Percentiles rank a stretch among this genome's conserved stretches.
Conservation (phyloP, 306 rosid genomes). For the Spatholobus suberectus region DNA sequence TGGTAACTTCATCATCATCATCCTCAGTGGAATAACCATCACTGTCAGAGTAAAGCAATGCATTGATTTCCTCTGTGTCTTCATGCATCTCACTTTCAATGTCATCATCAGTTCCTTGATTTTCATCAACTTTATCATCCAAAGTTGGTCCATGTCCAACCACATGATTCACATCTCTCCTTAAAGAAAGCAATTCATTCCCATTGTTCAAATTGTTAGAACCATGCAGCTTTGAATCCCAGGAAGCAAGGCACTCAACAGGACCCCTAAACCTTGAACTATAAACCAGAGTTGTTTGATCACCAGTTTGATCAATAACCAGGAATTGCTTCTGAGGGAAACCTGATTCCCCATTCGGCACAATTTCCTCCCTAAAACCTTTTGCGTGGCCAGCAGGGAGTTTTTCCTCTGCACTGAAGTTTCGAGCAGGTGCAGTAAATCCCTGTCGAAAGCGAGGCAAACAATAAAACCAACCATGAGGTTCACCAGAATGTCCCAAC, state of each 20-base stretch:
- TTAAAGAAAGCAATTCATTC: slow-evolving; percentile 39
- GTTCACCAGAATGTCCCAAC: slow-evolving; percentile 59
- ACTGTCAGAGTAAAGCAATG: slow-evolving; percentile 86
- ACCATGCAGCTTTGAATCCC: slow-evolving; percentile 51
- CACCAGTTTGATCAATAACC: slow-evolving; percentile 73
- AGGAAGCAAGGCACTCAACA: slow-evolving; percentile 59
- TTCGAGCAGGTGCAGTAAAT: slow-evolving; percentile 47
- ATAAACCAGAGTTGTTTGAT: slow-evolving; percentile 69
- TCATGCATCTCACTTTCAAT: slow-evolving; percentile 88
- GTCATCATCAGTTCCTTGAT: slow-evolving; percentile 55
- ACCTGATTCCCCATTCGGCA: slow-evolving; percentile 9
- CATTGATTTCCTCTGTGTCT: slow-evolving; percentile 92
- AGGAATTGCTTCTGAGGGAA: slow-evolving; percentile 63
- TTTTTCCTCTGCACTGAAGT: slow-evolving; percentile 42
- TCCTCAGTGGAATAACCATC: slow-evolving; percentile 68
- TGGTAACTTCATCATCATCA: slow-evolving; percentile 92
- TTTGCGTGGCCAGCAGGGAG: slow-evolving; percentile 35
- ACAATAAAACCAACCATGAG: slow-evolving; percentile 77
- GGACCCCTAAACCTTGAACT: slow-evolving; percentile 67
- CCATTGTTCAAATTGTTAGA: slow-evolving; percentile 39
- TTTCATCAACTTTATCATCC: slow-evolving; percentile 53
- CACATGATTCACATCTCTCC: slow-evolving; percentile 46
- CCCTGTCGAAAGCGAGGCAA: slow-evolving; percentile 67
- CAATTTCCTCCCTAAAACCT: slow-evolving; percentile 37
- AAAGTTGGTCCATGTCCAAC: slow-evolving; percentile 56